Evolutionary conservation across 768 basidiomycete genomes (phyloP).

Genomic region (Dendrothele bispora): DNA sequence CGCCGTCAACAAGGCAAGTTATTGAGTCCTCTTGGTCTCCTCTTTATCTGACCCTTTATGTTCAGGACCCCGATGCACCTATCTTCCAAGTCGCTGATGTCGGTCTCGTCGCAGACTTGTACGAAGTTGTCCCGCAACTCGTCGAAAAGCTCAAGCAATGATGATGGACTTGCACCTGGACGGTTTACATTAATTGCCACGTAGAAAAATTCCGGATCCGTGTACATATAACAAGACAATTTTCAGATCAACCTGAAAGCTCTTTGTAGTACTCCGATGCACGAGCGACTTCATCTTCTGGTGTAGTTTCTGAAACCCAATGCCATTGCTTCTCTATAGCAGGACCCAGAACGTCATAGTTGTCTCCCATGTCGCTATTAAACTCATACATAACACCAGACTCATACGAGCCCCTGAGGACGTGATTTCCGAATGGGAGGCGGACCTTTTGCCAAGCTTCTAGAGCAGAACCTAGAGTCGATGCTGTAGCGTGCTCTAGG

Average conservation of each 20-base stretch:
- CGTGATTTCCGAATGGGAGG: conserved; percentile 33
- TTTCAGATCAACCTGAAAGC: background rate
- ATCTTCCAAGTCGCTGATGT: conserved; percentile 99
- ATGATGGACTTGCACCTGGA: too few relatives aligned
- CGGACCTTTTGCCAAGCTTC: conserved; percentile 33
- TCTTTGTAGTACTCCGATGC: conserved; percentile 11
- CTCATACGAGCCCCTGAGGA: conserved; percentile 29
- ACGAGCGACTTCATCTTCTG: conserved; percentile 30
- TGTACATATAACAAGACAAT: background rate
- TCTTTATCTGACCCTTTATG: background rate
- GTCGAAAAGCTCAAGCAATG: conserved; percentile 77
- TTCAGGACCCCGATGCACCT: conserved; percentile 92
- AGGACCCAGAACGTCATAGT: conserved; percentile 35
- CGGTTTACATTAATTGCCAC: too few relatives aligned
- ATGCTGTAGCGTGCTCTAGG: conserved; percentile 15
- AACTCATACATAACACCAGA: conserved; percentile 40
- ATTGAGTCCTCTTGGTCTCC: background rate
- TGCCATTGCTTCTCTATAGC: conserved; percentile 42
- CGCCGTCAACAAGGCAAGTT: conserved; percentile 88
- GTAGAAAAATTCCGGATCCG: background rate
- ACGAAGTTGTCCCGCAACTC: conserved; percentile 87
- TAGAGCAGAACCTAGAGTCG: conserved; percentile 20
- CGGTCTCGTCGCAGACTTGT: conserved; percentile 92
- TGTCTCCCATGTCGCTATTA: conserved; percentile 32
- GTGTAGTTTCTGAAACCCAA: conserved; percentile 37